phyloP scores from a whole-genome alignment of 2,329 filamentous ascomycete species.

The Zarea fungicola region DNA sequence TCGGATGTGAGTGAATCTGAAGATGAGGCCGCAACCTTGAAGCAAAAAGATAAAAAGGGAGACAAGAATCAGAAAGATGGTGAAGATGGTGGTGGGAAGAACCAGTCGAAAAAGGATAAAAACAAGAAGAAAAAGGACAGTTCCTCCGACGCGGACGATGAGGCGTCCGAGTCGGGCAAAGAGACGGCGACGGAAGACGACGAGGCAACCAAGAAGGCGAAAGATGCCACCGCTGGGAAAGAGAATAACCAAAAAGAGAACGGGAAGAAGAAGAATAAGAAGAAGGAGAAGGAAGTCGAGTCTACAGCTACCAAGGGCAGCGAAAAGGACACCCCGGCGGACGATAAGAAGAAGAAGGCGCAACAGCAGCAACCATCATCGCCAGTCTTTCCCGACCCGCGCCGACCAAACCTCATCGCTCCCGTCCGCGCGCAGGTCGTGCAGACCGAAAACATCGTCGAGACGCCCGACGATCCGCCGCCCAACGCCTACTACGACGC shows the following conservation, averaged over 20 bases:
- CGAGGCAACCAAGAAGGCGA: constrained; percentile 10
- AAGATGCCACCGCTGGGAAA: not conserved
- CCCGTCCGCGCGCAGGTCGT: constrained; percentile 45
- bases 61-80: constrained; percentile 13
- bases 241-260: constrained; percentile 6
- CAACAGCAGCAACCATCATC: constrained; percentile 1
- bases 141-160: constrained; percentile 21
- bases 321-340: not conserved
- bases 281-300: constrained; percentile 13
- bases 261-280: constrained; percentile 14
- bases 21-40: not conserved
- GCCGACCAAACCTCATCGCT: constrained; percentile 41
- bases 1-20: no score
- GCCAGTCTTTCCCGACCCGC: constrained; percentile 24
- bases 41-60: constrained; percentile 6
- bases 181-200: constrained; percentile 13
- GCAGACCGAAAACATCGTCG: constrained; percentile 51
- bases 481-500: constrained; percentile 57
- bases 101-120: constrained; percentile 15
- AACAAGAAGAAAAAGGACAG: constrained; percentile 19
- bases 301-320: not conserved
- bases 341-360: constrained; percentile 4
- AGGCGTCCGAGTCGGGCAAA: constrained; percentile 21
- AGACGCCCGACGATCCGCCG: constrained; percentile 45
- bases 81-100: not conserved